Conservation (phyloP, 805 yeast species). For the Saccharomycopsis malanga region DNA sequence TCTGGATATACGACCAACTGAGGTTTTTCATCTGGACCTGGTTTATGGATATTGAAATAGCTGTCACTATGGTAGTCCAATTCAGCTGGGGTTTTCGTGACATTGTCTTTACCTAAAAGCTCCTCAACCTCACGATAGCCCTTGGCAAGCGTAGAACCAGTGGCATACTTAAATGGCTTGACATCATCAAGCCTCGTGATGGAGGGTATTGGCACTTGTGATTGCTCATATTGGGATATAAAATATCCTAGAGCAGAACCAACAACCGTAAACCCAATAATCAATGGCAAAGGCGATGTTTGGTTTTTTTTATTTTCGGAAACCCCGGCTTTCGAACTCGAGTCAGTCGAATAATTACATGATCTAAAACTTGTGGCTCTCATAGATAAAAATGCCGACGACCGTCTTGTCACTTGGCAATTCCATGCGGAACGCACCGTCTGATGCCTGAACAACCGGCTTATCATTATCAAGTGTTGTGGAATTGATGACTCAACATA, state of each 20-base stretch:
- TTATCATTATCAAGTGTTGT: too few species aligned
- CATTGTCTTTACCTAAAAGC: conserved; percentile 32
- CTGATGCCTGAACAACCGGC: too few species aligned
- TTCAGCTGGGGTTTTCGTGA: conserved; percentile 32
- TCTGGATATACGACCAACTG: conserved; percentile 53
- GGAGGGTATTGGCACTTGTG: not conserved
- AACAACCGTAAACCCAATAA: not conserved
- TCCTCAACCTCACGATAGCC: conserved; percentile 38
- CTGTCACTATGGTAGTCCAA: conserved; percentile 52
- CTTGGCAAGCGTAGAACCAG: conserved; percentile 30
- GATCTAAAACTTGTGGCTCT: not conserved
- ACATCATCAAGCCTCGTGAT: conserved; percentile 34
- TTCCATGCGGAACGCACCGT: too few species aligned
- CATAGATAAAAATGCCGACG: not conserved
- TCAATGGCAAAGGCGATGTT: not conserved
- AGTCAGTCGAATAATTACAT: not conserved
- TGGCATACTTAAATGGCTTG: conserved; percentile 36
- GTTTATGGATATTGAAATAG: conserved; percentile 57
- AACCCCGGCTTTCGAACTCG: too few species aligned
- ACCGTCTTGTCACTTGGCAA: not conserved
- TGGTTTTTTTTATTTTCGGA: too few species aligned
- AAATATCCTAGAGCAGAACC: conserved; percentile 1
- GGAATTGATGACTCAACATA: not conserved
- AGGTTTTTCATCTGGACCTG: conserved; percentile 53
- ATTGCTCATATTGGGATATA: not conserved